Conservation (phyloP, 2,329 filamentous ascomycete genomes). For the Aaosphaeria pasadenensis region DNA sequence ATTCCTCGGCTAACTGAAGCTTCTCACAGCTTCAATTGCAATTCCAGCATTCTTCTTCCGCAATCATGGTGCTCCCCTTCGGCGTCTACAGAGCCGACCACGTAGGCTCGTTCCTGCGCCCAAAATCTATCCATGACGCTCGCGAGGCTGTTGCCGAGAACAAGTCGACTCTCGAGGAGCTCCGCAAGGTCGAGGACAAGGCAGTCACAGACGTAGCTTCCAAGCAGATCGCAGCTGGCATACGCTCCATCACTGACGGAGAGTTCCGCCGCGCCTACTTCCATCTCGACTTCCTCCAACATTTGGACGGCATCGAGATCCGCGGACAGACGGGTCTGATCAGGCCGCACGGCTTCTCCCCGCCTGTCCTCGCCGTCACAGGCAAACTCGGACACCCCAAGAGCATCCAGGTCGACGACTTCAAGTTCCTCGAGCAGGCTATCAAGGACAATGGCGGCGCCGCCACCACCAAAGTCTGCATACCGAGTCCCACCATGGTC, state of each 20-base stretch:
- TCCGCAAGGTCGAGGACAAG: conserved; percentile 52
- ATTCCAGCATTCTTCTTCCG: not conserved
- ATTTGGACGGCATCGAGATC: conserved; percentile 53
- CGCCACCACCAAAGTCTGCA: conserved; percentile 54
- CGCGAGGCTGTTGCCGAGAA: conserved; percentile 48
- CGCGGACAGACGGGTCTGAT: conserved; percentile 48
- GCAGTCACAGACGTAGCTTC: conserved; percentile 49
- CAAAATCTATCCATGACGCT: conserved; percentile 48
- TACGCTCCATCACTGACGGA: conserved; percentile 54
- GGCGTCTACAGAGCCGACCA: conserved; percentile 51
- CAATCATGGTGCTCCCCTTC: conserved; percentile 39
- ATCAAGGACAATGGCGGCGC: conserved; percentile 40
- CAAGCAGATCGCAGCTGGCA: conserved; percentile 49
- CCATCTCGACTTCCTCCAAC: conserved; percentile 58
- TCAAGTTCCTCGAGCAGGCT: conserved; percentile 50
- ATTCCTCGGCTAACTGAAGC: not conserved
- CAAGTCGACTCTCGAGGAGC: conserved; percentile 41
- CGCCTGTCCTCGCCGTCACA: conserved; percentile 54
- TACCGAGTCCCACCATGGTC: conserved; percentile 59
- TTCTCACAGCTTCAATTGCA: not conserved
- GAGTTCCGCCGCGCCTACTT: conserved; percentile 58
- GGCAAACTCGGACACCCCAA: conserved; percentile 53
- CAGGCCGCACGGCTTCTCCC: conserved; percentile 46
- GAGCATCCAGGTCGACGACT: conserved; percentile 57
- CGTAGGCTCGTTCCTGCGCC: conserved; percentile 55